Base-by-base conservation (phyloP, 73 alveolate genomes). In the Paraurostyla sp. region DNA sequence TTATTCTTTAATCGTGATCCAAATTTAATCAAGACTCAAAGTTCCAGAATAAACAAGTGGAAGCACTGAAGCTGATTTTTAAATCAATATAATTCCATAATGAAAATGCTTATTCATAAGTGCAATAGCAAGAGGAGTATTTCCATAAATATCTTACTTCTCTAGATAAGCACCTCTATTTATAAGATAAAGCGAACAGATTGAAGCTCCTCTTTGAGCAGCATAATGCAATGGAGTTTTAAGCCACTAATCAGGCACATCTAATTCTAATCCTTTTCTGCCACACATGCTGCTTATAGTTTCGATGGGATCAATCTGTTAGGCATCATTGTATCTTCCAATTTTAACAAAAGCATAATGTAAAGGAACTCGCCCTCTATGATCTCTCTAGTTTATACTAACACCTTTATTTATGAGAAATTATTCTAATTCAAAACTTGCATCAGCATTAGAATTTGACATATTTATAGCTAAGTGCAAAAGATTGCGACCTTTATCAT, bases 211-310 rank as follows among this genome's bases (percentile, higher is more conserved):
- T 69, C 98, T 76, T 71, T 89, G 76, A 45, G 95, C 90, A n/a
- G 97, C 95, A 56, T 90, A 95, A 65, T 95, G 98, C 33, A 95
- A 80, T 7, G 95, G 96, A 38, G 94, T 90, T 65, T 89, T 89
- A 23, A 85, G 93, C 78, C 87, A 93, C 54, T 80, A 20, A 63
- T 95, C 98, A 13, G 71, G 76, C 18, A 65, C 89, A 52, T 93
- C 90, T 0, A 93, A 41, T 32, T 87, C 85, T 30, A 95, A 54
- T 42, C 86, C 88, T 18, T 52, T 63, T 22, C 68, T 18, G 0
- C 88, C 90, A 38, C 91, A 94, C 18, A 95, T 59, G 11, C 83
- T 32, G 42, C 88, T 60, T 18, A 90, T 95, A 18, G 94, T 82
- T 76, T 93, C 97, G 76, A 87, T 86, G 6, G 98, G 98, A 71